phyloP scores from a whole-genome alignment of 768 basidiomycete species.

The Gymnopilus junonius region DNA sequence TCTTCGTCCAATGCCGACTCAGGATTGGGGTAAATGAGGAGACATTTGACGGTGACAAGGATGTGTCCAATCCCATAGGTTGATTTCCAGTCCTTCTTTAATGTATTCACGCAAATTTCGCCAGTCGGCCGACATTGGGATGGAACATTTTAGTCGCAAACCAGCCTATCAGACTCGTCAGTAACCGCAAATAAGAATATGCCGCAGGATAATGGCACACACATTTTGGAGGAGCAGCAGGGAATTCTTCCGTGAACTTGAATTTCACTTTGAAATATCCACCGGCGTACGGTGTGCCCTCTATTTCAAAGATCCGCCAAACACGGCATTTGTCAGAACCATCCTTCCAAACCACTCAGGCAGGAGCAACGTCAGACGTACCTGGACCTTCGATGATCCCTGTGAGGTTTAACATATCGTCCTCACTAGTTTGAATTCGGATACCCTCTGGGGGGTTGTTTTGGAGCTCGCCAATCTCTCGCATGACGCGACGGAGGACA shows the following conservation, averaged over 20 bases:
- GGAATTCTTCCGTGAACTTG: slow-evolving; percentile 92
- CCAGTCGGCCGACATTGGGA: slow-evolving; percentile 90
- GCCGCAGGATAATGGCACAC: slow-evolving; percentile 25
- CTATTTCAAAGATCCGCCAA: slow-evolving; percentile 27
- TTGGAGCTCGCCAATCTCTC: slow-evolving; percentile 82
- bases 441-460: slow-evolving; percentile 94
- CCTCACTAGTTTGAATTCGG: slow-evolving; percentile 82
- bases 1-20: slow-evolving; percentile 97
- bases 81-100: slow-evolving; percentile 97
- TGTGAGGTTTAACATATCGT: slow-evolving; percentile 86
- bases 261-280: slow-evolving; percentile 80
- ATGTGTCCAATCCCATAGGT: slow-evolving; percentile 92
- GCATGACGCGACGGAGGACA: slow-evolving; percentile 84
- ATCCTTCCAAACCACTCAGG: slow-evolving; percentile 1
- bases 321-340: slow-evolving; percentile 27
- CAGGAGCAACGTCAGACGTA: slow-evolving; percentile 50
- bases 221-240: slow-evolving; percentile 95
- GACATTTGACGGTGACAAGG: slow-evolving; percentile 90
- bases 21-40: slow-evolving; percentile 96
- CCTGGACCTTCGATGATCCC: slow-evolving; percentile 93
- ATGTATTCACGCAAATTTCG: slow-evolving; percentile 96
- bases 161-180: slow-evolving; percentile 59
- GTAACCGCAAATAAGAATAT: neutral
- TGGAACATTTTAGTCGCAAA: slow-evolving; percentile 96
- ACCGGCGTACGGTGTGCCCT: slow-evolving; percentile 69